Percentiles rank a stretch among this genome's conserved stretches.
Conservation (phyloP, 371 early-diverging fungal genomes). For the Mortierella sp. region DNA sequence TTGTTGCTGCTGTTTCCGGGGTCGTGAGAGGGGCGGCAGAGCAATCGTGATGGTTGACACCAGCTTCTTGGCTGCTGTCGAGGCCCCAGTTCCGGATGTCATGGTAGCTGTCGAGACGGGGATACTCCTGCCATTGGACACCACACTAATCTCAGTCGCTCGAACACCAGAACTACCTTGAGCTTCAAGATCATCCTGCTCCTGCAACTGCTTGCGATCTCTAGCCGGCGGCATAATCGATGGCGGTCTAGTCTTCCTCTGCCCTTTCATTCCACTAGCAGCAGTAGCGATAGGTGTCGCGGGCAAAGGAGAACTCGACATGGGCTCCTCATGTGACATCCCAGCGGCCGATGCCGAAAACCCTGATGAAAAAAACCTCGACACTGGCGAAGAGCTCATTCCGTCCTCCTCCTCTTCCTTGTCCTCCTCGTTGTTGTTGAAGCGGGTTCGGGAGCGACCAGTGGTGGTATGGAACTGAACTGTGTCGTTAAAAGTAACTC, state of each 20-base stretch:
- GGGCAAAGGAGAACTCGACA: not conserved
- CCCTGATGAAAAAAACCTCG: not conserved
- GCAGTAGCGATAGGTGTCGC: not conserved
- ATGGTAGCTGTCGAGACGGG: not conserved
- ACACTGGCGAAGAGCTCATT: not conserved
- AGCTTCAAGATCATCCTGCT: not conserved
- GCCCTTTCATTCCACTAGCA: not conserved
- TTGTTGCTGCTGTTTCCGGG: not conserved
- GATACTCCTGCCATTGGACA: not conserved
- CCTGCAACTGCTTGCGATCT: not conserved
- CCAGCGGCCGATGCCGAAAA: not conserved
- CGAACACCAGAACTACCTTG: not conserved
- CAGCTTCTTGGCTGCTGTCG: not conserved
- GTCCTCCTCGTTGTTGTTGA: not conserved
- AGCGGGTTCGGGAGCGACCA: not conserved
- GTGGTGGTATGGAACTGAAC: not conserved
- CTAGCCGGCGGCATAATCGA: not conserved
- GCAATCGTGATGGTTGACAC: not conserved
- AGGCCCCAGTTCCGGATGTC: not conserved
- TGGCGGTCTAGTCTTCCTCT: not conserved
- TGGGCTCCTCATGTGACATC: not conserved
- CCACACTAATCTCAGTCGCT: not conserved
- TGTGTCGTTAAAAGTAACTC: slow-evolving; percentile 12
- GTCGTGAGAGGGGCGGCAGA: not conserved
- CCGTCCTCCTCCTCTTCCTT: not conserved